These are phyloP conservation scores for Periconia sp. DNA, from an alignment of 2,329 filamentous ascomycete genomes.

Conservation along the genomic window DNA sequence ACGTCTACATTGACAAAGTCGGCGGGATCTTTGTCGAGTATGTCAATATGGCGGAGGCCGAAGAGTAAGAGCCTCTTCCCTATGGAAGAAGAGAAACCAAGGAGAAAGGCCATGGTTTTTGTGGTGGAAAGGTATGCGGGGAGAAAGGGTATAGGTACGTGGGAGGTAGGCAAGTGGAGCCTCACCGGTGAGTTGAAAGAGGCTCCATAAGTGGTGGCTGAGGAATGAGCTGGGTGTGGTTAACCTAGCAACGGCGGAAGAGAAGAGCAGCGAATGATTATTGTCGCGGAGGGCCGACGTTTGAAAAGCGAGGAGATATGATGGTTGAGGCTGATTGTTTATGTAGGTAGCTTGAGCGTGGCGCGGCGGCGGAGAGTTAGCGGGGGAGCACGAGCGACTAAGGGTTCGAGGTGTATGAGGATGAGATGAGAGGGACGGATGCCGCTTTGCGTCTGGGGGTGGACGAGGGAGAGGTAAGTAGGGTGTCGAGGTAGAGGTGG, in stretches of 20 bases:
- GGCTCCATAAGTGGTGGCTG: conserved; percentile 29
- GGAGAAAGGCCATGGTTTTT: conserved; percentile 62
- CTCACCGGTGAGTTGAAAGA: conserved; percentile 27
- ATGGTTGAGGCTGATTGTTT: background rate
- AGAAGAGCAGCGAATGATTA: background rate
- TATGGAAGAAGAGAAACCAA: conserved; percentile 71
- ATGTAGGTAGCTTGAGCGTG: background rate
- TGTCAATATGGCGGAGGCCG: conserved; percentile 77
- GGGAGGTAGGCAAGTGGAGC: conserved; percentile 25
- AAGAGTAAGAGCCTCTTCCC: conserved; percentile 89
- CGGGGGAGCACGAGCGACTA: background rate
- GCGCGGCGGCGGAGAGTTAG: background rate
- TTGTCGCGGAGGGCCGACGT: too few species aligned
- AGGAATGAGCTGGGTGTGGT: background rate
- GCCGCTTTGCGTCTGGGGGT: too few species aligned
- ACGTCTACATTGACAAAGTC: conserved; percentile 84
- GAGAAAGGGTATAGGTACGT: conserved; percentile 11
- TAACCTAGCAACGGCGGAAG: background rate
- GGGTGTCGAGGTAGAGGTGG: background rate
- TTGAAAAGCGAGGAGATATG: background rate
- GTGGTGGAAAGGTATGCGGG: background rate
- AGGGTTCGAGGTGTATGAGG: background rate
- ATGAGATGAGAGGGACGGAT: background rate
- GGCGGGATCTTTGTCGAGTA: conserved; percentile 84
- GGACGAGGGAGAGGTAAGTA: too few species aligned